These are phyloP conservation scores for Lunularia cruciata DNA, from an alignment of 225 moss, liverwort and hornwort species.

Conservation along the genomic window DNA sequence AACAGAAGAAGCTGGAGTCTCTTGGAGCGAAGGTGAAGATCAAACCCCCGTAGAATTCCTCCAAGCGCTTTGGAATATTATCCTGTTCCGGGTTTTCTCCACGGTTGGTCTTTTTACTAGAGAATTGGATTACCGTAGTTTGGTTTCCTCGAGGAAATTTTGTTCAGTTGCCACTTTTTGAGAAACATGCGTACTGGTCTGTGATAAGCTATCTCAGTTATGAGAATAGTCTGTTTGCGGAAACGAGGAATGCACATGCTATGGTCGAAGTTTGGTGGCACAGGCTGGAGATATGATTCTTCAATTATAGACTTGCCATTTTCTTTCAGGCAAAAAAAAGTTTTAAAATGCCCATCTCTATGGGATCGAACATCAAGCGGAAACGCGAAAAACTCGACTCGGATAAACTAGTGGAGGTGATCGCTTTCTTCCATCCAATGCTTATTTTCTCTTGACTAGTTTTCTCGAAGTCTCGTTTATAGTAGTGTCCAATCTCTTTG, in stretches of 20 bases:
- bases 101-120: not conserved
- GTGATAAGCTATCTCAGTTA: not conserved
- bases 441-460: no score
- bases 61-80: no score
- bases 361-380: slow-evolving; percentile 80
- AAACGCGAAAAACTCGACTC: slow-evolving; percentile 70
- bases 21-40: slow-evolving; percentile 92
- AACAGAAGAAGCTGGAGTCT: slow-evolving; percentile 59
- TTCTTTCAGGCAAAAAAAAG: slow-evolving; percentile 66
- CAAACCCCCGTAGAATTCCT: no score
- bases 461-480: no score
- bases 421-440: no score
- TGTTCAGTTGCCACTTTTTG: not conserved
- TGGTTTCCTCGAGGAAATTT: no score
- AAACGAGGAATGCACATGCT: no score
- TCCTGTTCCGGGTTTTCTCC: not conserved
- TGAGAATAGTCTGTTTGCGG: no score
- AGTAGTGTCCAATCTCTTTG: no score
- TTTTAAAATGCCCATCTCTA: slow-evolving; percentile 77
- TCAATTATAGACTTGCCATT: not conserved
- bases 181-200: not conserved
- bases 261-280: not conserved
- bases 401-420: slow-evolving; percentile 70
- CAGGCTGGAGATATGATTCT: not conserved
- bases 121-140: not conserved